Conservation (phyloP, 306 rosid genomes). For the Cercis canadensis region DNA sequence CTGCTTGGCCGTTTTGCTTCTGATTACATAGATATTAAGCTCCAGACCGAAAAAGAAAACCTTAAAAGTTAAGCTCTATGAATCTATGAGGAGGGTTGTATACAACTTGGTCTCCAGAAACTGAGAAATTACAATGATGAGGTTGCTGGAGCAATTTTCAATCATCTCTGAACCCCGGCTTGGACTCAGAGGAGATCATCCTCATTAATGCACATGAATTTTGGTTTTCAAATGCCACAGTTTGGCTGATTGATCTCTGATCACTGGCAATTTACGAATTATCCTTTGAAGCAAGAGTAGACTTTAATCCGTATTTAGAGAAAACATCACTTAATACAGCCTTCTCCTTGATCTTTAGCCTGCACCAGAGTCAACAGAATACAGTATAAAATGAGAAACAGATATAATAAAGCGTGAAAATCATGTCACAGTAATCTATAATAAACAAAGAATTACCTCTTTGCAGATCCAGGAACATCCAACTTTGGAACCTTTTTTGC, state of each 20-base stretch:
- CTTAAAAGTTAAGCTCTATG: too few relatives aligned
- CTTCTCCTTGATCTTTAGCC: conserved; percentile 88
- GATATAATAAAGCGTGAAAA: background rate
- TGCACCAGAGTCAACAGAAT: conserved; percentile 46
- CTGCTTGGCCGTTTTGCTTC: too few relatives aligned
- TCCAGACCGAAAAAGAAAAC: too few relatives aligned
- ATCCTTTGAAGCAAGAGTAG: conserved; percentile 48
- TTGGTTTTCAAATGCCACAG: background rate
- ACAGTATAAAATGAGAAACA: conserved; percentile 5
- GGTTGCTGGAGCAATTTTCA: background rate
- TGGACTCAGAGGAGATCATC: background rate
- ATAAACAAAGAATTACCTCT: conserved; percentile 52
- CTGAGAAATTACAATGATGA: background rate
- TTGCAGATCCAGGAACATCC: conserved; percentile 69
- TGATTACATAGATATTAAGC: too few relatives aligned
- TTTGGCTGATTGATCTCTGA: conserved; percentile 16
- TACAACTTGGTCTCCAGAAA: background rate
- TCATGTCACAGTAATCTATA: too few relatives aligned
- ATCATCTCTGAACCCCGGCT: background rate
- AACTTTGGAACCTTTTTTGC: conserved; percentile 47
- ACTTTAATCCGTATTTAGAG: conserved; percentile 74
- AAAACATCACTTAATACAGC: conserved; percentile 77
- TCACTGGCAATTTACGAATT: conserved; percentile 16
- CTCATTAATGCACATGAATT: background rate
- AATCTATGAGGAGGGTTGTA: background rate